Percentiles rank a stretch among this genome's conserved stretches.
Conservation (phyloP, 768 basidiomycete genomes). For the Rhodotorula taiwanensis region DNA sequence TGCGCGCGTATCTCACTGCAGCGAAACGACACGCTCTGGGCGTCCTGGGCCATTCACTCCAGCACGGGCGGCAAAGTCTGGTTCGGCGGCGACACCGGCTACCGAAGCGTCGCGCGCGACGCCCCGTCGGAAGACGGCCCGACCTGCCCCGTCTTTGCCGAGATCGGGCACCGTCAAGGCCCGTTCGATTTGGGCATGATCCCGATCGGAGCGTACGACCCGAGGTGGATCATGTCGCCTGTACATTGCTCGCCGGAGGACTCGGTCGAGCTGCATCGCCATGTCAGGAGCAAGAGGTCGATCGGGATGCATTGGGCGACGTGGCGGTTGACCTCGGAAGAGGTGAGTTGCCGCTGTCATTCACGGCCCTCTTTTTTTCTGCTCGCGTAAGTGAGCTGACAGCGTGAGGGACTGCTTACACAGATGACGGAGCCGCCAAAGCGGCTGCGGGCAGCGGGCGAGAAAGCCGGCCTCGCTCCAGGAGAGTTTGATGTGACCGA, state of each 20-base stretch:
- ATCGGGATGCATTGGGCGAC: constrained; percentile 51
- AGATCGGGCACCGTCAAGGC: constrained; percentile 60
- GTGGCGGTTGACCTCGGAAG: constrained; percentile 44
- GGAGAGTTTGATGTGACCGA: constrained; percentile 56
- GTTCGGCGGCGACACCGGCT: constrained; percentile 39
- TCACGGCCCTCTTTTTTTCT: background rate
- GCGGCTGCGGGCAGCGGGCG: constrained; percentile 53
- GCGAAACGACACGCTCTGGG: constrained; percentile 58
- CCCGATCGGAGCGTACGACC: constrained; percentile 58
- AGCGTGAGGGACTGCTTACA: constrained; percentile 29
- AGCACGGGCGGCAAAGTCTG: constrained; percentile 17
- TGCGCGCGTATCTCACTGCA: constrained; percentile 52
- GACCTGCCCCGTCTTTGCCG: constrained; percentile 64
- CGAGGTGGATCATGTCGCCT: constrained; percentile 39
- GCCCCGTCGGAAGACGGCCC: constrained; percentile 44
- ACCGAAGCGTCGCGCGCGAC: constrained; percentile 40
- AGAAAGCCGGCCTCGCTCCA: constrained; percentile 53
- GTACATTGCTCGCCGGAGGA: constrained; percentile 61
- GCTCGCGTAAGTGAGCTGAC: background rate
- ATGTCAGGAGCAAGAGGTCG: constrained; percentile 56
- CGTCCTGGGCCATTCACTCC: constrained; percentile 57
- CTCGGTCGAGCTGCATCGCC: constrained; percentile 61
- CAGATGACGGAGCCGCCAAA: constrained; percentile 58
- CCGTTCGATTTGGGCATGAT: constrained; percentile 64
- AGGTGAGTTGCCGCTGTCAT: background rate